Conservation (phyloP, 2,329 filamentous ascomycete species). For the Penicillium sp. region DNA sequence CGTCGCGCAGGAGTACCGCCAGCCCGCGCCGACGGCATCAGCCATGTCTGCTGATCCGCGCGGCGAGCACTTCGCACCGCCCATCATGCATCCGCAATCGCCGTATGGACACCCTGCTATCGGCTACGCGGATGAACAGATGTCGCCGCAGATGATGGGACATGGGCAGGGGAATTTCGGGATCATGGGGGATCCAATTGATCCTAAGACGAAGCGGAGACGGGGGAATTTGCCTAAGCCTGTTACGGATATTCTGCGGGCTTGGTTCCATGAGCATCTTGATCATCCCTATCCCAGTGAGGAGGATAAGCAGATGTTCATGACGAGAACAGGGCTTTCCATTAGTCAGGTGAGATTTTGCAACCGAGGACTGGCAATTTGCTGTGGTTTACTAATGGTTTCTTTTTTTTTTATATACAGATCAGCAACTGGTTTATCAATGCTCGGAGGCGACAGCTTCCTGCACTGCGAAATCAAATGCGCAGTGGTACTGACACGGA, state of each 20-base stretch:
- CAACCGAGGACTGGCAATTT: background rate
- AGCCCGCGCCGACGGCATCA: constrained; percentile 17
- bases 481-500: constrained; percentile 36
- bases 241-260: constrained; percentile 74
- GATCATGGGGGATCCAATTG: constrained; percentile 37
- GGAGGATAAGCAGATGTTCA: constrained; percentile 80
- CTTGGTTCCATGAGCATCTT: constrained; percentile 76
- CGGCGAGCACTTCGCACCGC: constrained; percentile 23
- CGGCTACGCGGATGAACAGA: constrained; percentile 35
- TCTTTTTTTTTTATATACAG: constrained; percentile 26
- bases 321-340: constrained; percentile 71
- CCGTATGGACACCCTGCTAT: constrained; percentile 30
- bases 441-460: constrained; percentile 48
- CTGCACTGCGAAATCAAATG: constrained; percentile 46
- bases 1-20: constrained; percentile 25
- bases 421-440: constrained; percentile 57
- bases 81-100: constrained; percentile 28
- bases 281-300: constrained; percentile 83
- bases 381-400: constrained; percentile 4
- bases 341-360: constrained; percentile 58
- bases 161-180: constrained; percentile 39
- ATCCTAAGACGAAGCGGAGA: constrained; percentile 52
- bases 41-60: constrained; percentile 26
- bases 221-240: constrained; percentile 89
- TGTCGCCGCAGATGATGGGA: constrained; percentile 29